Conservation (phyloP, 371 early-diverging fungal species). For the Haplosporangium sp. region DNA sequence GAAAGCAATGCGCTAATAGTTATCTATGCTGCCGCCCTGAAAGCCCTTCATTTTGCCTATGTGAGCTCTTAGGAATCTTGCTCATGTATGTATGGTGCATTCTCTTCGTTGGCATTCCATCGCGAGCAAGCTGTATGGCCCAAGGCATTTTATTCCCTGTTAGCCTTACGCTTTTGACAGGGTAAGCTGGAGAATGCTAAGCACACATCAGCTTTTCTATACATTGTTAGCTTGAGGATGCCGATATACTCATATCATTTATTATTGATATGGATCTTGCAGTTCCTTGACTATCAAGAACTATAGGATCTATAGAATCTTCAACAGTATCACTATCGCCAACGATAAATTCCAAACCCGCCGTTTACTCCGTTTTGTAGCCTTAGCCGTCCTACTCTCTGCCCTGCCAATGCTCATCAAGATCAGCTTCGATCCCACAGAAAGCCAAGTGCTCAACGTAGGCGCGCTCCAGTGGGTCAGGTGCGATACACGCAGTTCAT, state of each 20-base stretch:
- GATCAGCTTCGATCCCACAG: neutral
- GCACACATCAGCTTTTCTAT: neutral
- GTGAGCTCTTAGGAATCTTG: constrained; percentile 21
- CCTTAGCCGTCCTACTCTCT: neutral
- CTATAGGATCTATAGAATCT: constrained; percentile 33
- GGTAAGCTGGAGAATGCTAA: constrained; percentile 14
- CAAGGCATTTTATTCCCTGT: neutral
- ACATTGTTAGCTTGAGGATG: too few species aligned
- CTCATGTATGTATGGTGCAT: constrained; percentile 11
- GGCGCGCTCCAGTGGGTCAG: constrained; percentile 5
- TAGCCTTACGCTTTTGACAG: constrained; percentile 17
- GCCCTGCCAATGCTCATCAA: constrained; percentile 2
- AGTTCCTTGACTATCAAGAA: constrained; percentile 30
- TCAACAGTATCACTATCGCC: constrained; percentile 24
- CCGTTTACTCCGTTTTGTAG: constrained; percentile 8
- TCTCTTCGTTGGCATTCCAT: constrained; percentile 17
- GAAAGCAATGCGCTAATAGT: too few species aligned
- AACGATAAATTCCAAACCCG: constrained; percentile 21
- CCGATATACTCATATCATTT: neutral
- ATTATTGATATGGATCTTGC: neutral
- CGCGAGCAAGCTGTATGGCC: neutral
- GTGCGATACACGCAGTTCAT: neutral
- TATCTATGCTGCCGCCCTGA: too few species aligned
- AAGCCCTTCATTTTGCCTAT: constrained; percentile 26
- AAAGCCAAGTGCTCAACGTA: neutral